A percentile compares a stretch with the other conserved stretches of the same genome.
phyloP scores from a whole-genome alignment of 371 early-diverging fungal species.

The Blastocladiella emersonii region DNA sequence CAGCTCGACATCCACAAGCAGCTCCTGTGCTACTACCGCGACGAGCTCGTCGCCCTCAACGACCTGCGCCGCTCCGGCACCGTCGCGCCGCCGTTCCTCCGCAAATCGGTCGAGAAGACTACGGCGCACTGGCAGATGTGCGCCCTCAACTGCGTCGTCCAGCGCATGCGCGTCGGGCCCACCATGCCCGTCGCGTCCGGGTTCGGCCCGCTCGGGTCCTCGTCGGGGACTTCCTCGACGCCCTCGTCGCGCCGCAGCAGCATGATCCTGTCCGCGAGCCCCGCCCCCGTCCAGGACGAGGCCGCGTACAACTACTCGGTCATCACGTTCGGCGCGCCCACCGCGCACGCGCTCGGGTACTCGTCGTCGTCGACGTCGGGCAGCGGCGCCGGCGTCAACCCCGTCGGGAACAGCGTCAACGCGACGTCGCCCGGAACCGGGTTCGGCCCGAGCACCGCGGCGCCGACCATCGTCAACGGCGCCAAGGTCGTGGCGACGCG shows the following conservation, averaged over 20 bases:
- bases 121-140: background rate
- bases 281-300: background rate
- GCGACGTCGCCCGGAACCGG: too few species aligned
- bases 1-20: conserved; percentile 4
- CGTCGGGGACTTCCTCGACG: background rate
- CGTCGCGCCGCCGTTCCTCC: background rate
- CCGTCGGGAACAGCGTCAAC: too few species aligned
- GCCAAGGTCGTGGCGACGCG: background rate
- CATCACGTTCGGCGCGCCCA: conserved; percentile 2
- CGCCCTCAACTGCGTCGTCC: conserved; percentile 1
- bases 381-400: too few species aligned
- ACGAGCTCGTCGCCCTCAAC: background rate
- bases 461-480: too few species aligned
- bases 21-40: background rate
- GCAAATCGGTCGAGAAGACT: background rate
- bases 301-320: background rate
- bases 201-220: too few species aligned
- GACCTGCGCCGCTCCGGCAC: too few species aligned
- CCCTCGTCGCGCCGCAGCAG: background rate
- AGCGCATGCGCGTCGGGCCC: background rate
- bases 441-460: too few species aligned
- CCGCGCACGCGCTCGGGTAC: conserved; percentile 5
- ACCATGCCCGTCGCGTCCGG: too few species aligned
- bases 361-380: too few species aligned
- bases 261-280: background rate